A percentile compares a stretch with the other conserved stretches of the same genome.
Evolutionary conservation across 75 land plant genomes (phyloP).

Genomic region (Picea sitchensis): DNA sequence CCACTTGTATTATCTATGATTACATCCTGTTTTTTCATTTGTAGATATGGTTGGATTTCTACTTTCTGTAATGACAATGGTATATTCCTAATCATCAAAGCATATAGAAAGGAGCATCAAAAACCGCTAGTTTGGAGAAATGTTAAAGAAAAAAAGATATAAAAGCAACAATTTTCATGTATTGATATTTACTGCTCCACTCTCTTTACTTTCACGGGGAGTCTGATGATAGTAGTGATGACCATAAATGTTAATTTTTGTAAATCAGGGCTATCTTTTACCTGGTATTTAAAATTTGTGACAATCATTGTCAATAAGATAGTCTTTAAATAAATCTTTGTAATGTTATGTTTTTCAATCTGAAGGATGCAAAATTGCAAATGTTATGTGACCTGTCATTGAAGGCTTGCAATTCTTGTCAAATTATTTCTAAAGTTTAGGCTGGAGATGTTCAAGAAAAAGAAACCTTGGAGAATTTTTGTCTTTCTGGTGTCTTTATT

Average conservation of each 20-base stretch:
- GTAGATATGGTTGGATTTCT: neutral
- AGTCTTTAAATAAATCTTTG: neutral
- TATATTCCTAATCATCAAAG: neutral
- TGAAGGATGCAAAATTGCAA: neutral
- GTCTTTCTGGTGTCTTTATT: neutral
- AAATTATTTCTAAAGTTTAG: neutral
- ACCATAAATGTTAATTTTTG: neutral
- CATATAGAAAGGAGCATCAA: neutral
- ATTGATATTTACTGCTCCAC: too few species aligned
- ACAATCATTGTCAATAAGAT: neutral
- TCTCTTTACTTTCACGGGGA: neutral
- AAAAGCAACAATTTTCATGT: neutral
- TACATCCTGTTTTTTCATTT: neutral
- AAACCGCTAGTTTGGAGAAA: neutral
- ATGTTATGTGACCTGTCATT: neutral
- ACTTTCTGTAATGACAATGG: neutral
- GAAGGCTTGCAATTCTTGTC: neutral
- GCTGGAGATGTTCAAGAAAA: neutral
- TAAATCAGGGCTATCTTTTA: neutral
- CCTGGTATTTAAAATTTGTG: neutral
- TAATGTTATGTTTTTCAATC: neutral
- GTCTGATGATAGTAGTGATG: neutral
- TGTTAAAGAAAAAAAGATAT: neutral
- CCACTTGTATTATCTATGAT: neutral
- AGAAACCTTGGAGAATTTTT: neutral